Evolutionary conservation across 345 rosid genomes (phyloP), one percentile per base, ranked within the genome.

Genomic region (Noccaea bulbosa): DNA sequence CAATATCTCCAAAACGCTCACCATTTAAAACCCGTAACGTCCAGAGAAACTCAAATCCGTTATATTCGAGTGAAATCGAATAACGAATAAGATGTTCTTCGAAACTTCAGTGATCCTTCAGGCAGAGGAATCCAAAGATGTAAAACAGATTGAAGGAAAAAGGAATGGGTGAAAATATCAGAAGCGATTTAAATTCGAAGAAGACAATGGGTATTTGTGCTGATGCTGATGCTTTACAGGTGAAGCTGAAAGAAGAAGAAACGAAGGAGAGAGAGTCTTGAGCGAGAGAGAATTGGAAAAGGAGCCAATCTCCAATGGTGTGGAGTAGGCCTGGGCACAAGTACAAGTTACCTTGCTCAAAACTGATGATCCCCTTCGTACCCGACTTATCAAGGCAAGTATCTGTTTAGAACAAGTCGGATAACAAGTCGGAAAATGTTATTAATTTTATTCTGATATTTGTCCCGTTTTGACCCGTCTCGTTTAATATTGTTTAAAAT

Each of bases 281-380:
- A 27, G 59, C 27, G 49, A 12, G 60, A 37, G 34, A 17, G 35
- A 38, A 11, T 50, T 8, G 16, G 57, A 48, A 68, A 16, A 22
- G 1, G 35, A 47, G 24, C 50, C 58, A 55, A 72, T 55, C 58
- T 70, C 60, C 67, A 70, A 70, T 60, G 71, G 71, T 65, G 65
- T 44, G 71, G 71, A 72, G 6, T 55, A 53, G 20, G 71, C n/a
- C n/a, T n/a, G n/a, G n/a, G n/a, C n/a, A n/a, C n/a, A n/a, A n/a
- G n/a, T n/a, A n/a, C n/a, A n/a, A n/a, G n/a, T n/a, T n/a, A n/a
- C n/a, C n/a, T n/a, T n/a, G n/a, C n/a, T n/a, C n/a, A n/a, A n/a
- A n/a, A n/a, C n/a, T n/a, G n/a, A n/a, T n/a, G n/a, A n/a, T n/a
- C n/a, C n/a, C n/a, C n/a, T n/a, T n/a, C n/a, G 64, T 57, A 72